Evolutionary conservation across 1,284 basidiomycete species (phyloP).

Genomic region (Malassezia vespertilionis): DNA sequence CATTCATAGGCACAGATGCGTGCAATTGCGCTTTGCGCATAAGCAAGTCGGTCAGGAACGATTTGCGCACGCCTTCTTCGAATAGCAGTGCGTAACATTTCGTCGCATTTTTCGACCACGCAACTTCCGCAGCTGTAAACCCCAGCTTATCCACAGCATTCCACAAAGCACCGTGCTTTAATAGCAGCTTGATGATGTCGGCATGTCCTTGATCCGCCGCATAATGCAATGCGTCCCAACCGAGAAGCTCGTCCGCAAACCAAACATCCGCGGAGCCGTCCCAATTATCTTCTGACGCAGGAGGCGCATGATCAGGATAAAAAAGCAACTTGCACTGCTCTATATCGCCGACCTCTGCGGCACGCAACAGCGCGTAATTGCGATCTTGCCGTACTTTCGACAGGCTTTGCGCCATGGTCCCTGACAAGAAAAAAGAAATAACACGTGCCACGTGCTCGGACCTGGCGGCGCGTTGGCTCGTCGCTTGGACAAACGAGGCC

Average conservation of each 20-base stretch:
- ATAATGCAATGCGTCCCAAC: conserved; percentile 75
- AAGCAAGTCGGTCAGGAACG: conserved; percentile 27
- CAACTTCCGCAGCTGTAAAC: conserved; percentile 38
- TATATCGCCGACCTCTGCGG: conserved; percentile 25
- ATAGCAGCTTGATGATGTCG: conserved; percentile 57
- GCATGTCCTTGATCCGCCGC: conserved; percentile 66
- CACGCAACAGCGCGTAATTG: conserved; percentile 28
- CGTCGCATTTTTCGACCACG: conserved; percentile 34
- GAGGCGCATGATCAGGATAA: not conserved
- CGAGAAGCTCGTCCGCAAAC: conserved; percentile 60
- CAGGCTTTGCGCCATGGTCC: conserved; percentile 10
- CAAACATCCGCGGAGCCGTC: conserved; percentile 72
- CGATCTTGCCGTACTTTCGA: conserved; percentile 21
- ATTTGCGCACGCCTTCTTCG: conserved; percentile 48
- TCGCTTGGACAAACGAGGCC: too few species aligned
- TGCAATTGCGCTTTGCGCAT: conserved; percentile 26
- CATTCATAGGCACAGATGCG: too few species aligned
- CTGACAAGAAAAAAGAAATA: not conserved
- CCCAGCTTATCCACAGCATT: conserved; percentile 52
- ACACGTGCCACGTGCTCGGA: conserved; percentile 14
- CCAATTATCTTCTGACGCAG: conserved; percentile 46
- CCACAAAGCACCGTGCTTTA: conserved; percentile 81
- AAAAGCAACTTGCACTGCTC: conserved; percentile 21
- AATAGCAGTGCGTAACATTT: conserved; percentile 28
- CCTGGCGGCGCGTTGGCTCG: too few species aligned